Evolutionary conservation across 148 eudicot species (phyloP).

Genomic region (Vaccinium darrowii): DNA sequence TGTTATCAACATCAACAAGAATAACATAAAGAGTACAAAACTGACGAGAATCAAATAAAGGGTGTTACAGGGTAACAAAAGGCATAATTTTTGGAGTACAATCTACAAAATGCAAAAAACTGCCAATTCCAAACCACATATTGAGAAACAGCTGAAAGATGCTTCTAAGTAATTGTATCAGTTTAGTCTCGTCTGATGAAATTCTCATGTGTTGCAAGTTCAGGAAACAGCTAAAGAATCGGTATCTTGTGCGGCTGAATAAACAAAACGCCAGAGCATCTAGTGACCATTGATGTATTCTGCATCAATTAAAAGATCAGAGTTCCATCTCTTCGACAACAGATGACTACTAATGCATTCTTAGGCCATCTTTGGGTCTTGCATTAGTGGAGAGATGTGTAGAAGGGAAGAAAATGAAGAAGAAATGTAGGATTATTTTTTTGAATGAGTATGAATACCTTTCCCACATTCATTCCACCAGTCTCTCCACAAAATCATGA

Average conservation of each 20-base stretch:
- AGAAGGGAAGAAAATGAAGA: neutral
- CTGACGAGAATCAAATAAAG: neutral
- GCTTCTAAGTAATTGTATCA: neutral
- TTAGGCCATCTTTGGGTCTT: neutral
- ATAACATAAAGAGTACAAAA: neutral
- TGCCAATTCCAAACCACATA: neutral
- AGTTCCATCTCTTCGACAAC: neutral
- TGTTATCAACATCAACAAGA: neutral
- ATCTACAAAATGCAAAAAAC: neutral
- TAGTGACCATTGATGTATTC: neutral
- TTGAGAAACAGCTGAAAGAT: conserved; percentile 1
- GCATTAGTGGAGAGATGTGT: neutral
- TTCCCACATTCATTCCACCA: neutral
- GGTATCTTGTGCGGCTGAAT: neutral
- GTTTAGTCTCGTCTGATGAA: neutral
- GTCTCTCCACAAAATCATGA: neutral
- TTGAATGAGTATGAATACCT: neutral
- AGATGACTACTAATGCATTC: neutral
- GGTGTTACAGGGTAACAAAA: neutral
- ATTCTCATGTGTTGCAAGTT: neutral
- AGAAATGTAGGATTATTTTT: neutral
- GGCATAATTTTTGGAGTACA: conserved; percentile 6
- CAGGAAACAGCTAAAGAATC: neutral
- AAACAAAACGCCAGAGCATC: neutral
- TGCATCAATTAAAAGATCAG: conserved; percentile 9